phyloP scores from a whole-genome alignment of 1,284 basidiomycete species.

The Sporisorium reilianum region DNA sequence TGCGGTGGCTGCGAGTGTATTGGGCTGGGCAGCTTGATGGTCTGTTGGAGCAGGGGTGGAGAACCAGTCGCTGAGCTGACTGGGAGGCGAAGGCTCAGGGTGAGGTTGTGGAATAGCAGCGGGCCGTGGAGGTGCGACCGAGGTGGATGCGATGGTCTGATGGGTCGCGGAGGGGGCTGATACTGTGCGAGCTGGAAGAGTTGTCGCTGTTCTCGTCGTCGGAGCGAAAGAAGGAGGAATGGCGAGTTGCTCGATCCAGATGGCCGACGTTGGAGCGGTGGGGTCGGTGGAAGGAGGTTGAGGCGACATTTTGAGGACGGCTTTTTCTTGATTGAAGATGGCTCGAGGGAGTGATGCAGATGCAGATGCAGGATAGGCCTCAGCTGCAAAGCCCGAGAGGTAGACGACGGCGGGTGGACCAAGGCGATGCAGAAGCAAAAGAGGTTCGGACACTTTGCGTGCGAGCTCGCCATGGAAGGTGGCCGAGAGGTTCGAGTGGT shows the following conservation, averaged over 20 bases:
- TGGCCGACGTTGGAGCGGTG: constrained; percentile 28
- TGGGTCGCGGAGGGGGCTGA: not conserved
- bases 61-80: constrained; percentile 43
- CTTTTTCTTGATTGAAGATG: constrained; percentile 13
- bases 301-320: constrained; percentile 36
- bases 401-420: constrained; percentile 34
- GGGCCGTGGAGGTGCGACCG: not conserved
- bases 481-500: constrained; percentile 4
- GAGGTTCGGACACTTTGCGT: constrained; percentile 21
- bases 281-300: constrained; percentile 24
- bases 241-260: constrained; percentile 39
- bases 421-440: constrained; percentile 21
- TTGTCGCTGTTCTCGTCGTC: not conserved
- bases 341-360: not conserved
- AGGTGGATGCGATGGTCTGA: not conserved
- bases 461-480: constrained; percentile 22
- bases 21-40: not conserved
- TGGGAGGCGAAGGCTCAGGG: constrained; percentile 13
- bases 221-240: not conserved
- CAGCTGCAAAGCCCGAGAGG: constrained; percentile 37
- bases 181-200: not conserved
- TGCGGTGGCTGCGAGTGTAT: constrained; percentile 2
- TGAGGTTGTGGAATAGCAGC: not conserved
- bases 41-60: constrained; percentile 29
- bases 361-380: not conserved